A percentile compares a stretch with the other conserved stretches of the same genome.
Conservation (phyloP, 225 moss, liverwort and hornwort genomes). For the Marchantia paleacea region DNA sequence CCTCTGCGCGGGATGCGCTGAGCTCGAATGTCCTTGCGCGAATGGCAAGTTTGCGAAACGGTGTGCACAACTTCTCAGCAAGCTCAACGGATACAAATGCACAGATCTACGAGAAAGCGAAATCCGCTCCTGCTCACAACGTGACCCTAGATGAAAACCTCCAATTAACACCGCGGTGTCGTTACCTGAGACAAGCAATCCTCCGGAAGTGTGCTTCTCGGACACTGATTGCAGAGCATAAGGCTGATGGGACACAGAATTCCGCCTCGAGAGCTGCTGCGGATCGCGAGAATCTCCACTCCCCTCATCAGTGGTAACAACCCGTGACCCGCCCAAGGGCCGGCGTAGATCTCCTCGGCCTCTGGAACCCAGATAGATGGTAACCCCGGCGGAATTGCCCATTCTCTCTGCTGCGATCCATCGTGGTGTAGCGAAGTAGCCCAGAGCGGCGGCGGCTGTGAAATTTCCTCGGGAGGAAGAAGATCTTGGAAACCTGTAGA, state of each 20-base stretch:
- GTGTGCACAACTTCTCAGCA: neutral
- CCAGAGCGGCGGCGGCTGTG: neutral
- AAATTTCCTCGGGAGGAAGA: slow-evolving; percentile 1
- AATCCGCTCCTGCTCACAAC: neutral
- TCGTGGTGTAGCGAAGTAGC: neutral
- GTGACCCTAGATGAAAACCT: neutral
- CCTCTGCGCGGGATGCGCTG: neutral
- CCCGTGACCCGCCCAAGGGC: neutral
- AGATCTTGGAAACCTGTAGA: neutral
- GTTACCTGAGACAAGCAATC: neutral
- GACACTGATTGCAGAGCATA: neutral
- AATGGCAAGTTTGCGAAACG: neutral
- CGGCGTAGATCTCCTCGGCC: neutral
- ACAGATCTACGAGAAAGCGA: neutral
- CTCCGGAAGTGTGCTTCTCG: neutral
- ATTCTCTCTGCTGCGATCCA: neutral
- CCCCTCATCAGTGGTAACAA: neutral
- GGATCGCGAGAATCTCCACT: neutral
- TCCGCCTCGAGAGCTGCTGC: neutral
- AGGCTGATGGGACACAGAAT: neutral
- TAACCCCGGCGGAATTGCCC: neutral
- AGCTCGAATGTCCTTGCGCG: slow-evolving; percentile 3
- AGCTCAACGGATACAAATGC: slow-evolving; percentile 5
- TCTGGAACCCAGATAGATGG: too few species aligned
- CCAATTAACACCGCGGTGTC: neutral